Evolutionary conservation across 768 basidiomycete genomes (phyloP), one percentile per base, ranked within the genome.

Genomic region (Mycena haematopus): DNA sequence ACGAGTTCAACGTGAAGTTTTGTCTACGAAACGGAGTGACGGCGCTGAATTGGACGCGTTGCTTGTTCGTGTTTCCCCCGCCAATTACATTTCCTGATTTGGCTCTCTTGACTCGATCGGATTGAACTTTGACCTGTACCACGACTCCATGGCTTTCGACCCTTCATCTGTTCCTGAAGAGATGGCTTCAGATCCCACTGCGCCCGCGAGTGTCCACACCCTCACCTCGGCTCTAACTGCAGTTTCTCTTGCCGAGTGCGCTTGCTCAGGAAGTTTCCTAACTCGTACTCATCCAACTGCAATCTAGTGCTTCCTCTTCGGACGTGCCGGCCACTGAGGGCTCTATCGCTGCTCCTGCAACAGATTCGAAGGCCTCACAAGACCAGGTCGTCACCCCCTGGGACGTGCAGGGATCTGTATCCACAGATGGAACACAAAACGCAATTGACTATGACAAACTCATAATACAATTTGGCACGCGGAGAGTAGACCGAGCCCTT

Each of bases 361-460:
- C 56, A 11, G 59, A 63, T 27, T 38, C 59, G 38, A 58, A 65
- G 1, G 13, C 63, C 35, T 47, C 71, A 7, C 77, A 81, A 54
- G 82, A 80, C 52, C 96, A 98, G 74, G 82, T 95, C 56, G 89
- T 99, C 47, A 99, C 97, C 0, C 97, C 97, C 17, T 99, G 97
- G 93, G 95, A 98, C 68, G 97, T 99, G 8, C 91, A 96, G 68
- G 97, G 96, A 54, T 89, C 87, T 29, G 90, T 97, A 11, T 86
- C 92, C 6, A 83, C 78, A 22, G 94, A 97, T 69, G 97, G 97
- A 58, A 90, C 91, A 71, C 90, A 97, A 78, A 88, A 88, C 58
- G 95, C 86, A 53, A 98, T 99, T 76, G 93, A 99, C 78, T 99
- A 99, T 70, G 92, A 96, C 78, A 98, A 97, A 80, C 84, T 99